Conservation (phyloP, 257 asterid species). For the Cordia subcordata region DNA sequence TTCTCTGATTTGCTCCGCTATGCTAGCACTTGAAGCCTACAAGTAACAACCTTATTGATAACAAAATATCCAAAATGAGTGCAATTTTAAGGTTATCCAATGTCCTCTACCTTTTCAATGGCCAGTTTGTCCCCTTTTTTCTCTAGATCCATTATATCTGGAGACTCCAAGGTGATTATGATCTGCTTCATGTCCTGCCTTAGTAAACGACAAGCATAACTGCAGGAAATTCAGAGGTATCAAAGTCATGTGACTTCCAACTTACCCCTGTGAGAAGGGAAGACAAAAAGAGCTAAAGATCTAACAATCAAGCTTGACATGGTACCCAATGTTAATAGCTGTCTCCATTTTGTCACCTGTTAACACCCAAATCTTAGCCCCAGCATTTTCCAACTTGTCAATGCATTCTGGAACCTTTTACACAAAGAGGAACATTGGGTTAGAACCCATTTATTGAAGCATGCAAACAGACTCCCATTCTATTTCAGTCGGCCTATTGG, state of each 20-base stretch:
- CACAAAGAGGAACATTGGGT: slow-evolving; percentile 2
- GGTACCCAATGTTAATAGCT: slow-evolving; percentile 77
- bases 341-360: slow-evolving; percentile 98
- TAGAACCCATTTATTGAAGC: not conserved
- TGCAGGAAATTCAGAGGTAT: slow-evolving; percentile 20
- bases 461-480: not conserved
- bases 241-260: not conserved
- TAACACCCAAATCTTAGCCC: slow-evolving; percentile 87
- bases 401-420: slow-evolving; percentile 92
- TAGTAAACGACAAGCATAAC: slow-evolving; percentile 77
- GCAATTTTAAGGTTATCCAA: not conserved
- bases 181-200: slow-evolving; percentile 69
- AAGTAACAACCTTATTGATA: slow-evolving; percentile 6
- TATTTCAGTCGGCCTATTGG: not conserved
- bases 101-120: slow-evolving; percentile 38
- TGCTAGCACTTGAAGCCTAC: slow-evolving; percentile 53
- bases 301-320: not conserved
- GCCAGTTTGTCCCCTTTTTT: slow-evolving; percentile 42
- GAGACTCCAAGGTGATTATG: slow-evolving; percentile 41
- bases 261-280: not conserved
- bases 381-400: slow-evolving; percentile 94
- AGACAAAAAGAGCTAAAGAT: not conserved
- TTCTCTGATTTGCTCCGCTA: slow-evolving; percentile 43
- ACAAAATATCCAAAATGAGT: not conserved
- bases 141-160: slow-evolving; percentile 47